Base-by-base conservation (phyloP, 306 rosid species). In the Cucurbita pepo region DNA sequence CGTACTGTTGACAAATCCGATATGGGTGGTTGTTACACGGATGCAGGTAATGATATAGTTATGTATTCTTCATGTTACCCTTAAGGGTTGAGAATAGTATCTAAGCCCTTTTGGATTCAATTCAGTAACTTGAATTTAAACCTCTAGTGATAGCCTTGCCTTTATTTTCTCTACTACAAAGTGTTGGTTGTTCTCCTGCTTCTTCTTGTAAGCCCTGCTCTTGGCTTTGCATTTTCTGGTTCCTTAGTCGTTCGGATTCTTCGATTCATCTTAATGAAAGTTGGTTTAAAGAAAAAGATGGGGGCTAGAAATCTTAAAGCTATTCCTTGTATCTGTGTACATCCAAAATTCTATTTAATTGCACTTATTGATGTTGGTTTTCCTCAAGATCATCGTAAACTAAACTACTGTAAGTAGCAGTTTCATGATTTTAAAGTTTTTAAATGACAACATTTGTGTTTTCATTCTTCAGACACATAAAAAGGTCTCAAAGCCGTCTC, bases 21-120 rank as follows among this genome's bases (percentile, higher is more conserved):
- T 93, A 50, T 93, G 98, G 98, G 86, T 90, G 41, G 88, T 90
- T 70, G 98, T 93, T 65, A 90, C 91, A 0, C 94, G 98, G 55
- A 87, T 93, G 97, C 97, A 93, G 98, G 98, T 92, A 85, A 77
- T 64, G 62, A 25, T 57, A 53, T 63, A 37, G 5, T 65, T 21
- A 41, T 65, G 19, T 19, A 6, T 19, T 10, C 52, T 62, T 62
- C 48, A 36, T 51, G 25, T 63, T 13, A 18, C 51, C 52, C 22
- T 40, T 41, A 37, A 8, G 30, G 70, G 70, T 63, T 63, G 25
- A n/a, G 70, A 30, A n/a, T 63, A 62, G 16, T 41, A 40, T 63
- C 30, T 11, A 61, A 36, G 3, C 11, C 45, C 7, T 37, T 37
- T 38, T 61, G 12, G 45, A 36, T 34, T 61, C 19, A 60, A 34